Base-by-base conservation (phyloP, 225 moss, liverwort and hornwort species). In the Sphagnum contortum region DNA sequence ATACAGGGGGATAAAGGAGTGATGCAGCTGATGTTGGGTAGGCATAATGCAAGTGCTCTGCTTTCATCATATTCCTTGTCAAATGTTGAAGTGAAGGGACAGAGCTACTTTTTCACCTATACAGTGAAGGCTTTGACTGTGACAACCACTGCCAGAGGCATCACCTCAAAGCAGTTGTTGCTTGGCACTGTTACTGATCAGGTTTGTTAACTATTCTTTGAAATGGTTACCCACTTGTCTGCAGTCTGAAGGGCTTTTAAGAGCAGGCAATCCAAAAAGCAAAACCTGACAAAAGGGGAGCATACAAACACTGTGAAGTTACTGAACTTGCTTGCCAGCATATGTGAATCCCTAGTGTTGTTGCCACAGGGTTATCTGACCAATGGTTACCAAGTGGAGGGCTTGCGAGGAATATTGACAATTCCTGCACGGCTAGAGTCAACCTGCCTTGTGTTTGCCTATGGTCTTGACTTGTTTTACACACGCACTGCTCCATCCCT, bases 391-490 rank as follows among this genome's bases (percentile, higher is more conserved):
- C 96, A 91, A 86, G 83, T 93, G 60, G 87, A 85, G 75, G 91
- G 96, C 62, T 78, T 98, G 81, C 78, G 88, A 63, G 93, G 93
- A 57, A 77, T 91, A 6, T 59, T 93, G 76, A 82, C 89, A n/a
- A 80, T 89, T 67, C 96, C 93, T 46, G 96, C 96, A 12, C 80
- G 75, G 53, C 69, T 98, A 74, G 96, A 98, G 69, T 98, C 96
- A 48, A 79, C 93, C 63, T 98, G 83, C 45, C 89, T 93, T 56
- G 89, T 98, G 9, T 98, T 98, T 62, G 89, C 86, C 44, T 91
- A 89, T 48, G 91, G 93, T 61, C 76, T 89, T 5, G 96, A 98
- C 66, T 76, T 98, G 54, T 98, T 93, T 74, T 93, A 79, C 57
- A 98, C 93, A 4, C 85, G 76, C 63, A 89, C 93, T 8, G 93